These are phyloP conservation scores for Symbiodinium natans DNA, from an alignment of 73 alveolate genomes.

Conservation along the genomic window DNA sequence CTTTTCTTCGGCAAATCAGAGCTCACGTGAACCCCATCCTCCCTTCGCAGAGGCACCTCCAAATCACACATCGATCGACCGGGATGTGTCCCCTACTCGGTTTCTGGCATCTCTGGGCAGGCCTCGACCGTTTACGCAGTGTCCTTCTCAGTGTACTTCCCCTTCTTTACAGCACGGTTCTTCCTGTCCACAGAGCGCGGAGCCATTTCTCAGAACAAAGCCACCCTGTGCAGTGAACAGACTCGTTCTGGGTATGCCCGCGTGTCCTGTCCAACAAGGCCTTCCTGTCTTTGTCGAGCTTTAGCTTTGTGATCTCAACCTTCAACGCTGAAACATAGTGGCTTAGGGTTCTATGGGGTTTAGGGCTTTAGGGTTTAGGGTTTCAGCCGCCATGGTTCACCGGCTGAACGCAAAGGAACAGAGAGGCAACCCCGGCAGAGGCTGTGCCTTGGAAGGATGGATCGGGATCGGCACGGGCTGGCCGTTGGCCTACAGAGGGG, in stretches of 20 bases:
- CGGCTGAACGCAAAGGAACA: no score
- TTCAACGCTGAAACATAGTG: not conserved
- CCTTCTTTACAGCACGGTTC: slow-evolving; percentile 29
- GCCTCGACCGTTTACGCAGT: not conserved
- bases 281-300: slow-evolving; percentile 96
- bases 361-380: no score
- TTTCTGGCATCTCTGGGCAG: no score
- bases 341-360: no score
- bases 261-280: slow-evolving; percentile 95
- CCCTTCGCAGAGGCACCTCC: no score
- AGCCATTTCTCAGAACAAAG: no score
- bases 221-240: no score
- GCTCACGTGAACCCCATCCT: not conserved
- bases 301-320: slow-evolving; percentile 95
- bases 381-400: no score
- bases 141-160: slow-evolving; percentile 41
- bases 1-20: not conserved
- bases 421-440: no score
- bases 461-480: slow-evolving; percentile 95
- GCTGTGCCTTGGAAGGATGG: slow-evolving; percentile 96
- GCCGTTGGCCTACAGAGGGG: slow-evolving; percentile 94
- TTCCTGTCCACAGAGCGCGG: not conserved
- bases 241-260: no score
- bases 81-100: no score
- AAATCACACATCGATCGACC: no score